Base-by-base conservation (phyloP, 768 basidiomycete genomes). In the Auriscalpium orientale region DNA sequence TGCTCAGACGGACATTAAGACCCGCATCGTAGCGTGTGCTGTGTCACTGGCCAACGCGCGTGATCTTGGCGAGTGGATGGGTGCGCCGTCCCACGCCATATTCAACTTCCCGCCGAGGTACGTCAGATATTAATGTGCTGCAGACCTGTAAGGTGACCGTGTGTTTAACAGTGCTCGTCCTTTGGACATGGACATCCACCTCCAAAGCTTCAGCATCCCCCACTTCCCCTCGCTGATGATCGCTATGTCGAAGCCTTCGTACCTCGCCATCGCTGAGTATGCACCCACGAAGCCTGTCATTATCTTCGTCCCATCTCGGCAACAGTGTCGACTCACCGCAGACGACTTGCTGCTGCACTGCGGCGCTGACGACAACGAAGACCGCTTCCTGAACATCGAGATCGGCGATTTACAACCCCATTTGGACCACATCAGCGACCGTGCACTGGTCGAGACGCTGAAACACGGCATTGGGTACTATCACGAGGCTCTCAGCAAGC, bases 171-270 rank as follows among this genome's bases (percentile, higher is more conserved):
- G 92, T 62, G 93, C 95, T 15, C 91, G 95, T n/a, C 94, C 95
- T 3, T 74, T 98, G 11, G 94, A 97, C 61, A 89, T 99, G 85
- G 93, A 98, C 56, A 94, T 99, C 49, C 95, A 98, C 66, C 74
- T 99, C 8, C 97, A 99, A 66, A 93, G 90, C 44, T 99, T 97
- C 76, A 82, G 82, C 28, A 91, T 94, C 47, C 91, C 94, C n/a
- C 97, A 98, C 66, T 97, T 95, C 83, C 94, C 97, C 0, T 97
- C 94, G 0, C 76, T 99, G 44, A 98, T 99, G 95, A 92, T 98
- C 57, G 82, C 94, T 46, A 98, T 99, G 97, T 94, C 95, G 9
- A 98, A 98, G 68, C 97, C 97, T 0, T 91, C 95, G 0, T 98
- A 98, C 68, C 81, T 98, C 8, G 86, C 95, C 34, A 88, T 98